Conservation (phyloP, 2,329 filamentous ascomycete genomes). For the Metarhizium album region DNA sequence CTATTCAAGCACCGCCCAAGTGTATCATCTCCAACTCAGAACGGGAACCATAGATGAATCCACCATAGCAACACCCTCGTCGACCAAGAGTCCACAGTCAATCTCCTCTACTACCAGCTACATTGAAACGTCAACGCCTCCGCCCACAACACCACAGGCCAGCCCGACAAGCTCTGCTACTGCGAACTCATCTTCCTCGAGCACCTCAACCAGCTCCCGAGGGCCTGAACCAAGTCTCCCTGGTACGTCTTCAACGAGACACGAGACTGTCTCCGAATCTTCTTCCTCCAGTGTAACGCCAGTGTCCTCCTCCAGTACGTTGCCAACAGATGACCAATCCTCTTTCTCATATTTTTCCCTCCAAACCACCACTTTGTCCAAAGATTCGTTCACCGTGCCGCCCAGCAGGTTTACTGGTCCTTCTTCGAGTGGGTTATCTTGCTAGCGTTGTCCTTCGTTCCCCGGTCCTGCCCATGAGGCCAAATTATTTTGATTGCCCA, state of each 20-base stretch:
- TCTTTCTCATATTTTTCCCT: not conserved
- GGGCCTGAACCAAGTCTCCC: slow-evolving; percentile 11
- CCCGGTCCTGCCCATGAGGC: slow-evolving; percentile 7
- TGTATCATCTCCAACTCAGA: not conserved
- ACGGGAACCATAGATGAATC: not conserved
- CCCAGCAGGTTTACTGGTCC: slow-evolving; percentile 17
- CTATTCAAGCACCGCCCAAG: not conserved
- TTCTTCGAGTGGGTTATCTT: slow-evolving; percentile 14
- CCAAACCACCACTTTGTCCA: slow-evolving; percentile 16
- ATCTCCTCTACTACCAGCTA: not conserved
- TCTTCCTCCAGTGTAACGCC: slow-evolving; percentile 15
- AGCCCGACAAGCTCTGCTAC: slow-evolving; percentile 5
- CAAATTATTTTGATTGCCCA: not conserved
- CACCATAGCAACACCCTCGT: not conserved
- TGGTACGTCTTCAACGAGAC: slow-evolving; percentile 18
- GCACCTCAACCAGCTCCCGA: slow-evolving; percentile 2
- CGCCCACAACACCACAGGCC: slow-evolving; percentile 5
- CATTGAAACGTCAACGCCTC: slow-evolving; percentile 1
- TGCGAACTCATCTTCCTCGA: slow-evolving; percentile 1
- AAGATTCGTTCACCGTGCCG: slow-evolving; percentile 7
- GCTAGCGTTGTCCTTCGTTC: slow-evolving; percentile 11
- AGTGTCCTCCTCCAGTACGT: slow-evolving; percentile 18
- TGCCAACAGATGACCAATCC: slow-evolving; percentile 14
- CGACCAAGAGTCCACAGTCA: not conserved
- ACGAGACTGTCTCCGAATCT: slow-evolving; percentile 20